Conservation (phyloP, 2,329 filamentous ascomycete species). For the Huntiella bhutanensis region DNA sequence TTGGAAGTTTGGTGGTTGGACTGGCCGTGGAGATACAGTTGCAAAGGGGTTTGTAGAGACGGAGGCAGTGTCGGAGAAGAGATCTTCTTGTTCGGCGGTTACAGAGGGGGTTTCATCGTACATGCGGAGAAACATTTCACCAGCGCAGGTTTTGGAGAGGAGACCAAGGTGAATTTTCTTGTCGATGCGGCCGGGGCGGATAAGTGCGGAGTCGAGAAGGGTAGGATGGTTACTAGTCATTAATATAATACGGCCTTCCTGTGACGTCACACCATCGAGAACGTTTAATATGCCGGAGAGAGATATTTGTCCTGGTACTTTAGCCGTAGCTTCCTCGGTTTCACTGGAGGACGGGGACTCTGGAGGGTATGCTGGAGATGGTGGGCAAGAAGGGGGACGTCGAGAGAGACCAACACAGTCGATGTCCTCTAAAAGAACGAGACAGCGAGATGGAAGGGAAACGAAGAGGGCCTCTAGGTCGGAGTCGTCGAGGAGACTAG, state of each 20-base stretch:
- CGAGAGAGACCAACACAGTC: constrained; percentile 14
- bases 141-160: constrained; percentile 33
- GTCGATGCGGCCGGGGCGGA: constrained; percentile 56
- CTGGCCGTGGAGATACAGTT: background rate
- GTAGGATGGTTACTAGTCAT: constrained; percentile 70
- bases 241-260: constrained; percentile 61
- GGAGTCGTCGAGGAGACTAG: constrained; percentile 31
- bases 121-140: constrained; percentile 42
- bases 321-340: constrained; percentile 11
- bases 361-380: constrained; percentile 10
- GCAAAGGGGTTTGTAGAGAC: background rate
- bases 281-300: constrained; percentile 66
- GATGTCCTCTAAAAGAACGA: constrained; percentile 16
- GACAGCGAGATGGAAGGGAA: constrained; percentile 13
- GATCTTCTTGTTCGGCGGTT: constrained; percentile 1
- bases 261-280: constrained; percentile 64
- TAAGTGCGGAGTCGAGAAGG: constrained; percentile 51
- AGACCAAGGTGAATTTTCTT: constrained; percentile 46
- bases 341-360: background rate
- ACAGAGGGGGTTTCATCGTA: constrained; percentile 19
- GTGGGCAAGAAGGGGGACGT: constrained; percentile 8
- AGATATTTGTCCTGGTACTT: constrained; percentile 20
- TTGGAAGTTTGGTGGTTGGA: no score
- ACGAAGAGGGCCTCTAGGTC: constrained; percentile 44
- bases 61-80: constrained; percentile 4